Conservation (phyloP, 495 filamentous ascomycete genomes). For the Platismatia glauca region DNA sequence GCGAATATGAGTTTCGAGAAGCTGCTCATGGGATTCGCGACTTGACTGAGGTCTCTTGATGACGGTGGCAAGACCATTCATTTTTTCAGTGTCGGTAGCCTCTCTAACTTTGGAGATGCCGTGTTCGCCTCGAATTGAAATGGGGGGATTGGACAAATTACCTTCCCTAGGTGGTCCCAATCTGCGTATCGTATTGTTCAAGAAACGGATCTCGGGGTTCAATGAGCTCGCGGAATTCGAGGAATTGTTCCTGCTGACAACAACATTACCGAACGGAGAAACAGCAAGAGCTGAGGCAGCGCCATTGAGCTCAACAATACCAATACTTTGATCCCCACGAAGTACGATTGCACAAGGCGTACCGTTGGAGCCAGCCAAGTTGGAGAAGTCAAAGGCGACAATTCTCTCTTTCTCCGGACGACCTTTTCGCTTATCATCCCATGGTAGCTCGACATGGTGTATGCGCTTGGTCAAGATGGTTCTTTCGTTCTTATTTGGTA, state of each 20-base stretch:
- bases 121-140: background rate
- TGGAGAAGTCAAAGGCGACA: slow-evolving; percentile 82
- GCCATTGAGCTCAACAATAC: slow-evolving; percentile 53
- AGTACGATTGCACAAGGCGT: slow-evolving; percentile 56
- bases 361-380: slow-evolving; percentile 48
- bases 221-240: background rate
- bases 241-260: slow-evolving; percentile 26
- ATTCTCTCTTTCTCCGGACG: slow-evolving; percentile 53
- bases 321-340: slow-evolving; percentile 57
- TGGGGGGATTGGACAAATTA: background rate
- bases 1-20: slow-evolving; percentile 27
- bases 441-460: slow-evolving; percentile 40
- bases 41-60: slow-evolving; percentile 29
- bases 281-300: slow-evolving; percentile 44
- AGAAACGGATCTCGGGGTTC: slow-evolving; percentile 2
- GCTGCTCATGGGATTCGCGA: slow-evolving; percentile 36
- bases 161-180: background rate
- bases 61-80: background rate
- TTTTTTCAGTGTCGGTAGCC: background rate
- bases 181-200: background rate
- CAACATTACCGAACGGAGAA: slow-evolving; percentile 37
- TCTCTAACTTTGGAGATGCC: background rate
- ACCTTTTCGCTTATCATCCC: slow-evolving; percentile 35
- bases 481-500: slow-evolving; percentile 31
- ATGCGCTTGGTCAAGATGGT: slow-evolving; percentile 42